Evolutionary conservation across 192 early-diverging fungal species (phyloP).

Genomic region (Borealophlyctis nickersoniae): DNA sequence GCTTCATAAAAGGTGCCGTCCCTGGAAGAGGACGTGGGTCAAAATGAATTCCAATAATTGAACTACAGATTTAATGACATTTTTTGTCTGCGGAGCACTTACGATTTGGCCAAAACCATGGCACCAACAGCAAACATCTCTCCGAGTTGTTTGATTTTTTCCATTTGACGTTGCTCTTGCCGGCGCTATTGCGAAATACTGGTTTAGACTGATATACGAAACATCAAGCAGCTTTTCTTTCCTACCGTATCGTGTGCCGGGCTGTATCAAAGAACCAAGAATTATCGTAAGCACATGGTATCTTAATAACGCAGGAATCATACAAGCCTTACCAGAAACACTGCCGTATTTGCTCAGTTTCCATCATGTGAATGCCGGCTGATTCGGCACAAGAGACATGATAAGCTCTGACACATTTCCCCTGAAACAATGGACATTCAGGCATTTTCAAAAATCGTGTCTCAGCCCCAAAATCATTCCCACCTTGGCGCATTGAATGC

Average conservation of each 20-base stretch:
- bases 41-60: neutral
- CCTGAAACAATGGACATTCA: constrained; percentile 9
- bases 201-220: neutral
- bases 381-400: constrained; percentile 49
- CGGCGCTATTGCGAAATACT: neutral
- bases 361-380: neutral
- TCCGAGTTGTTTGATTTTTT: neutral
- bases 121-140: no score
- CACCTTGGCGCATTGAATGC: constrained; percentile 53
- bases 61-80: neutral
- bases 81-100: no score
- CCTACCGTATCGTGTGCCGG: neutral
- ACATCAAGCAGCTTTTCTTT: neutral
- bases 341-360: neutral
- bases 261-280: no score
- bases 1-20: neutral
- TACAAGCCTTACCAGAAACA: constrained; percentile 25
- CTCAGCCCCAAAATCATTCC: neutral
- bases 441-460: neutral
- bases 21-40: neutral
- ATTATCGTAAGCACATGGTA: no score
- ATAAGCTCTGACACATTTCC: constrained; percentile 47
- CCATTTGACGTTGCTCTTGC: neutral
- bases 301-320: no score
- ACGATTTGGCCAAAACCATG: no score